These are phyloP conservation scores for Aspergillus ostianus DNA, from an alignment of 495 filamentous ascomycete species.

Conservation along the genomic window DNA sequence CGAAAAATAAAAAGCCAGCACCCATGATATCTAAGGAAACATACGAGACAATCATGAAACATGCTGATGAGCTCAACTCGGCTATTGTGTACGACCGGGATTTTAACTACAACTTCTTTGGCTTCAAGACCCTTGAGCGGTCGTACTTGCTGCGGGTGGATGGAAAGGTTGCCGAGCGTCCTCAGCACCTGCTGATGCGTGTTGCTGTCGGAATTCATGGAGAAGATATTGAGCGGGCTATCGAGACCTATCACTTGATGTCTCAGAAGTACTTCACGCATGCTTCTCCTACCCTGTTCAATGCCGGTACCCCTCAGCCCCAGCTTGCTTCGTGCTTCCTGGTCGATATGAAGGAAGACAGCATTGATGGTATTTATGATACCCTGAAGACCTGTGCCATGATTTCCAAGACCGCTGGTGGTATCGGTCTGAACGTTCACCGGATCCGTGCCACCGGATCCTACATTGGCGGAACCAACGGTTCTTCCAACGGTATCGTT, in stretches of 20 bases:
- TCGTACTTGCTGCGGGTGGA: slow-evolving; percentile 93
- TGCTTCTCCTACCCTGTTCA: slow-evolving; percentile 96
- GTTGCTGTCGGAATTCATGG: slow-evolving; percentile 96
- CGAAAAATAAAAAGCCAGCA: slow-evolving; percentile 77
- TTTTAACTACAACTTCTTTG: slow-evolving; percentile 99
- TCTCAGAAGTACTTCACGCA: slow-evolving; percentile 97
- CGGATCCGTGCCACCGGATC: slow-evolving; percentile 94
- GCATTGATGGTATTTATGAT: slow-evolving; percentile 98
- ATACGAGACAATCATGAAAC: slow-evolving; percentile 89
- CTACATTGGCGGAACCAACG: slow-evolving; percentile 96
- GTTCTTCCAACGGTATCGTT: slow-evolving; percentile 94
- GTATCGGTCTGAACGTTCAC: slow-evolving; percentile 94
- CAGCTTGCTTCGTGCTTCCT: slow-evolving; percentile 98
- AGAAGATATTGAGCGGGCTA: slow-evolving; percentile 85
- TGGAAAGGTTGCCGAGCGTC: slow-evolving; percentile 91
- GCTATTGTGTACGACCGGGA: slow-evolving; percentile 98
- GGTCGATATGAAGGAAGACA: slow-evolving; percentile 97
- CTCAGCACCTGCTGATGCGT: slow-evolving; percentile 99
- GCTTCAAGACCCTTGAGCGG: slow-evolving; percentile 98
- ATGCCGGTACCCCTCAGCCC: slow-evolving; percentile 88
- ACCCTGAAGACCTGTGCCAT: slow-evolving; percentile 98
- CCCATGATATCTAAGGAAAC: slow-evolving; percentile 91
- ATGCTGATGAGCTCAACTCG: slow-evolving; percentile 94
- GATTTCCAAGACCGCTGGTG: slow-evolving; percentile 99
- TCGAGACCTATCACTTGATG: slow-evolving; percentile 98